Base-by-base conservation (phyloP, 805 yeast genomes). In the Yamadazyma sp. region DNA sequence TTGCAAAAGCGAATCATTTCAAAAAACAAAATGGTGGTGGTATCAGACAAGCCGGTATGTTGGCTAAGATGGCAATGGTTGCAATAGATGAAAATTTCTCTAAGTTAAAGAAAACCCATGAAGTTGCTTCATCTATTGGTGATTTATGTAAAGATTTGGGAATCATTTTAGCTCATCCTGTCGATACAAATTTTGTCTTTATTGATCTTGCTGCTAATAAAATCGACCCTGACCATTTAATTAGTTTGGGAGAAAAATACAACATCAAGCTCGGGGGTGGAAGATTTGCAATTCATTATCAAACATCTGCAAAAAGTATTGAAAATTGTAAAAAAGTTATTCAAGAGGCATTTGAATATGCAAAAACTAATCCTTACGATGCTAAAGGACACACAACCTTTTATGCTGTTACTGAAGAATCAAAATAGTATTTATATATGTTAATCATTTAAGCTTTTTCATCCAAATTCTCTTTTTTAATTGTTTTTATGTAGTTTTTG, bases 221-320 rank as follows among this genome's bases (percentile, higher is more conserved):
- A 26, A 51, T 65, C 53, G 51, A 55, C 43, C 50, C 49, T 4
- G 47, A 47, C 7, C 45, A 46, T 21, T 52, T 64, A 13, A 39
- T 35, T 14, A 39, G 44, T 27, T 46, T 40, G 32, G 88, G 82
- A 42, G 56, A 65, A 31, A 76, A 83, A 49, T 67, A 80, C 51
- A 74, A 76, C 31, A 70, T 89, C 39, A 80, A 73, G 49, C 61
- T 83, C 29, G 73, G 76, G 76, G 91, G 89, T 31, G 53, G 46
- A n/a, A 50, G 60, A 47, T 39, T 66, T 2, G 62, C 70, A 4
- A 52, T 62, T 40, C 70, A 65, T 43, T 62, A 49, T 43, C 71
- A 65, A 44, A 49, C 52, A 9, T 48, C 60, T 3, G 52, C 48
- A 7, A 57, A 58, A 31, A 55, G 65, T 29, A 43, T 62, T 13